phyloP scores from a whole-genome alignment of 345 rosid species.

The Xanthoceras sorbifolium region DNA sequence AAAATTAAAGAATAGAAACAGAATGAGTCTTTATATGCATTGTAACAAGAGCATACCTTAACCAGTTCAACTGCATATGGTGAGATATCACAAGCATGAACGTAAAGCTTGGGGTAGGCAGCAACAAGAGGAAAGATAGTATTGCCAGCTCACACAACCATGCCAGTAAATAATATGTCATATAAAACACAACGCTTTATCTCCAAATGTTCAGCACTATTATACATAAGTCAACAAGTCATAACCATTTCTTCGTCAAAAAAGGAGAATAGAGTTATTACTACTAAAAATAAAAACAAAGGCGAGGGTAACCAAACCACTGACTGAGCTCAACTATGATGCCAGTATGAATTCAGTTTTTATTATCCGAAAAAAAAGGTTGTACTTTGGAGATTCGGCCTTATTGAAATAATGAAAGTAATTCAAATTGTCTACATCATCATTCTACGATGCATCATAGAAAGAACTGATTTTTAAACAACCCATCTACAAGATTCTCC shows the following conservation, averaged over 20 bases:
- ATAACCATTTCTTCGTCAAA: not conserved
- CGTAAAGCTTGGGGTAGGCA: constrained; percentile 42
- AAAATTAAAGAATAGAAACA: not conserved
- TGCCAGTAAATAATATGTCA: constrained; percentile 18
- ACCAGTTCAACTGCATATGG: constrained; percentile 44
- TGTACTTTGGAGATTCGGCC: not conserved
- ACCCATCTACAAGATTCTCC: not conserved
- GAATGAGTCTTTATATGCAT: not conserved
- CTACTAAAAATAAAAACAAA: not conserved
- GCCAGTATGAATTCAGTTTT: too few relatives aligned
- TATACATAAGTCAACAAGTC: not conserved
- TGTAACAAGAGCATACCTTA: constrained; percentile 35
- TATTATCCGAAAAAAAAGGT: not conserved
- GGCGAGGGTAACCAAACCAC: not conserved
- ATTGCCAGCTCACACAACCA: constrained; percentile 64
- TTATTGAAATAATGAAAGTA: too few relatives aligned
- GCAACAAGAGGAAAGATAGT: constrained; percentile 60
- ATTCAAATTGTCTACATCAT: too few relatives aligned
- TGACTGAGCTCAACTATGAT: not conserved
- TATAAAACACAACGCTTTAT: not conserved
- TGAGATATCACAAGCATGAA: constrained; percentile 62
- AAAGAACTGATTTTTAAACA: not conserved
- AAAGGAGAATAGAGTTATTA: not conserved
- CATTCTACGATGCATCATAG: not conserved
- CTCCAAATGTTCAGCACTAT: not conserved